Evolutionary conservation across 2,329 filamentous ascomycete species (phyloP), one percentile per base, ranked within the genome.

Genomic region (Fusarium sp.): DNA sequence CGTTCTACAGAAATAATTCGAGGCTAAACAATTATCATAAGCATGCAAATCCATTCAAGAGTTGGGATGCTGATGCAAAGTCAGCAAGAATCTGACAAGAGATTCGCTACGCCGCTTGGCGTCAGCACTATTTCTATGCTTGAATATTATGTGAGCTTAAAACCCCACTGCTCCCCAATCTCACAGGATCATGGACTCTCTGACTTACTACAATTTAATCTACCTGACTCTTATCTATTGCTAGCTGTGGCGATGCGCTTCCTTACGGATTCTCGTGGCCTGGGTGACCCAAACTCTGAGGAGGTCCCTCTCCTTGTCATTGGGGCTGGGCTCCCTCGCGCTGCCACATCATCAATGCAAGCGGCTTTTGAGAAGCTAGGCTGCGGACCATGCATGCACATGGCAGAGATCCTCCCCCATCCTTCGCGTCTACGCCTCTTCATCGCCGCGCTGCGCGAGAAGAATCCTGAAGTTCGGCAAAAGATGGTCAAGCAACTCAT

Each of bases 301-400:
- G 42, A 52, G 10, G 54, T 66, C 1, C 63, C 66, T n/a, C 72
- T 76, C 5, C 45, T 63, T 4, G 79, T 81, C 35, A 77, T 82
- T 15, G 79, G 72, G 22, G 78, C 78, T 11, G 81, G 81, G 9
- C 78, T 82, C n/a, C 78, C 80, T 15, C 79, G 81, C 31, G 82
- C 81, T 26, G 82, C 81, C 13, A 83, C 82, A 0, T 82, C 80
- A 8, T 83, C 82, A 12, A 72, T 83, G 36, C 81, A 82, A 56
- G 76, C 78, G 4, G 82, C 80, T 3, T 74, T 83, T 9, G 80
- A 82, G 61, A 76, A 67, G 10, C 63, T 83, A 10, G 79, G 76
- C 18, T 77, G 65, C 41, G 56, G 61, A 4, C 81, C 81, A 4
- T 81, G 79, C 52, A 79, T 83, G 75, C 81, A 83, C 57, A 83